These are phyloP conservation scores for Apophysomyces trapeziformis DNA, from an alignment of 371 early-diverging fungal genomes.

Conservation along the genomic window DNA sequence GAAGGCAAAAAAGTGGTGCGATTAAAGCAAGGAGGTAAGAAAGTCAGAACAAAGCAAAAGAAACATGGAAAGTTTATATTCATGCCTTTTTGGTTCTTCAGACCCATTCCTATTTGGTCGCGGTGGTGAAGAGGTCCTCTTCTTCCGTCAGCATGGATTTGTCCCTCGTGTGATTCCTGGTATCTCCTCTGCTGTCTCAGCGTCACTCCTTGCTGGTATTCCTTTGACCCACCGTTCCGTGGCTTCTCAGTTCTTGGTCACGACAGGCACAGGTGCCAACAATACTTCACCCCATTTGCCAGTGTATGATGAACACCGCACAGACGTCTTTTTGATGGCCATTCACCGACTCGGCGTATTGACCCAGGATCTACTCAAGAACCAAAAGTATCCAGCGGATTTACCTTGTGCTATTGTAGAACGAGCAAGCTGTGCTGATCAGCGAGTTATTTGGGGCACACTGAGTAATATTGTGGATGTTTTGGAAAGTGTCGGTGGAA, in stretches of 20 bases:
- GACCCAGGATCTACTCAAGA: constrained; percentile 55
- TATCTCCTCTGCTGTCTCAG: constrained; percentile 78
- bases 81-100: constrained; percentile 15
- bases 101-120: constrained; percentile 94
- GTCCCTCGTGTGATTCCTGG: constrained; percentile 82
- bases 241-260: constrained; percentile 85
- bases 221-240: constrained; percentile 90
- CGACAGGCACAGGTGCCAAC: constrained; percentile 74
- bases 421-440: constrained; percentile 75
- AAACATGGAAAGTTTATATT: background rate
- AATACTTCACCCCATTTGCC: constrained; percentile 64
- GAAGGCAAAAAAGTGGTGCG: constrained; percentile 80
- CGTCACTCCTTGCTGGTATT: constrained; percentile 76
- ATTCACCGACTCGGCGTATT: constrained; percentile 72
- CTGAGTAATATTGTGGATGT: constrained; percentile 61
- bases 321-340: constrained; percentile 90
- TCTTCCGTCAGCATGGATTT: constrained; percentile 69
- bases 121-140: constrained; percentile 88
- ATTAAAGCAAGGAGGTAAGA: constrained; percentile 78
- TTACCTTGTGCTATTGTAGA: constrained; percentile 79
- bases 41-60: background rate
- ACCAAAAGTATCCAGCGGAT: constrained; percentile 62
- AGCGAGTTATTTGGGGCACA: constrained; percentile 66
- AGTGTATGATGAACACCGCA: constrained; percentile 64
- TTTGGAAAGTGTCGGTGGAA: constrained; percentile 69